phyloP scores from a whole-genome alignment of 495 filamentous ascomycete species.

The Tuber borchii region DNA sequence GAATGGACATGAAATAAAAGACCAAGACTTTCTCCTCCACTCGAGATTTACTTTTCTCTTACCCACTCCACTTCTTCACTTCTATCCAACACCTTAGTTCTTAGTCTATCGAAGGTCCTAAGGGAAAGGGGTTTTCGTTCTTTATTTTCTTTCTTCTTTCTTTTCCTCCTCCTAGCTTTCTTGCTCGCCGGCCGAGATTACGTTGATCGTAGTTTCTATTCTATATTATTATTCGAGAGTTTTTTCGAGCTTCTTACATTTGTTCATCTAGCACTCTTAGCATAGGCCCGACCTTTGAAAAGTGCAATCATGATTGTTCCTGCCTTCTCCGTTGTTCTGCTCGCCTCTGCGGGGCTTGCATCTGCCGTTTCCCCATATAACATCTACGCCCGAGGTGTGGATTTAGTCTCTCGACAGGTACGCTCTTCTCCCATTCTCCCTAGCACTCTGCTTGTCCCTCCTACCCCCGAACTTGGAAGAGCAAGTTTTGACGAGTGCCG shows the following conservation, averaged over 20 bases:
- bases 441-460: background rate
- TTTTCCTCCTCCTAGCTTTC: constrained; percentile 10
- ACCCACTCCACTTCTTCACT: constrained; percentile 24
- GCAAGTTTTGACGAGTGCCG: background rate
- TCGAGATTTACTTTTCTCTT: constrained; percentile 17
- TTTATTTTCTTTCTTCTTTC: constrained; percentile 31
- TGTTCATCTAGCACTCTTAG: constrained; percentile 3
- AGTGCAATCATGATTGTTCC: constrained; percentile 32
- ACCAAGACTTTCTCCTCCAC: constrained; percentile 6
- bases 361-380: constrained; percentile 30
- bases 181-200: constrained; percentile 41
- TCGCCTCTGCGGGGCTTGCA: constrained; percentile 29
- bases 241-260: constrained; percentile 17
- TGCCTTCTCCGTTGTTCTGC: constrained; percentile 29
- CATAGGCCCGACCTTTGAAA: constrained; percentile 9
- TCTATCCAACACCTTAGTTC: constrained; percentile 28
- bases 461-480: background rate
- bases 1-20: constrained; percentile 4
- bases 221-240: constrained; percentile 12
- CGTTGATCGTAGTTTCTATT: constrained; percentile 40
- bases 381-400: constrained; percentile 12
- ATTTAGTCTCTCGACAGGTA: constrained; percentile 33
- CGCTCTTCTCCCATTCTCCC: background rate
- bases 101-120: constrained; percentile 23
- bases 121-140: constrained; percentile 36